Evolutionary conservation across 2,329 filamentous ascomycete genomes (phyloP), one percentile per base, ranked within the genome.

Genomic region (Penicillium sp.): DNA sequence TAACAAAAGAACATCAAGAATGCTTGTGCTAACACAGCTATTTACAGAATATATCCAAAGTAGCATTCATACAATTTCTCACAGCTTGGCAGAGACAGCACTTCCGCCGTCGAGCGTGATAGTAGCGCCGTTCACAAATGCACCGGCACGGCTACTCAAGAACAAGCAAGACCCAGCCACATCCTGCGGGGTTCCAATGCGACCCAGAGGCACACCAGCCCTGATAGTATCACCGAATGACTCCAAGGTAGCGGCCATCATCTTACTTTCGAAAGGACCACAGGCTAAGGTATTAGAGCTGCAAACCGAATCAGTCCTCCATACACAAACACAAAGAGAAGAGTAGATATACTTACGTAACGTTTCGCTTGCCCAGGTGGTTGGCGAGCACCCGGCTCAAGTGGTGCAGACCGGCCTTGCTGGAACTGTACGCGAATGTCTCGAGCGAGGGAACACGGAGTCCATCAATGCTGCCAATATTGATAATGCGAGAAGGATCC

Each of bases 91-190:
- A 31, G 66, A 67, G 54, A 78, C 65, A 4, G 71, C 69, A 54
- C 72, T 76, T 2, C 85, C 85, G 2, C 86, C 86, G 69, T 89
- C 87, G 41, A 89, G 69, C 10, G 83, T 75, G 61, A 89, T 84
- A 3, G 83, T 84, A 17, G 86, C 85, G 4, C 87, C 87, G 62
- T 88, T 89, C 37, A 88, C 80, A 70, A 82, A 89, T 1, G 83
- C 78, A 4, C 89, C 89, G 1, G 89, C 89, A 54, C 83, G 78
- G 66, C 87, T 89, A 40, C 82, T 80, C 69, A 92, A 73, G 74
- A 88, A 92, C 56, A 92, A 74, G 70, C 88, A 90, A 12, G 88
- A 82, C 0, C 89, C 89, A 0, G 88, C 88, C 4, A 90, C 86
- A 71, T 92, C 89, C 69, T 86, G 76, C 0, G 86, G 83, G 19